Base-by-base conservation (phyloP, 2,329 filamentous ascomycete genomes). In the Venturia effusa region DNA sequence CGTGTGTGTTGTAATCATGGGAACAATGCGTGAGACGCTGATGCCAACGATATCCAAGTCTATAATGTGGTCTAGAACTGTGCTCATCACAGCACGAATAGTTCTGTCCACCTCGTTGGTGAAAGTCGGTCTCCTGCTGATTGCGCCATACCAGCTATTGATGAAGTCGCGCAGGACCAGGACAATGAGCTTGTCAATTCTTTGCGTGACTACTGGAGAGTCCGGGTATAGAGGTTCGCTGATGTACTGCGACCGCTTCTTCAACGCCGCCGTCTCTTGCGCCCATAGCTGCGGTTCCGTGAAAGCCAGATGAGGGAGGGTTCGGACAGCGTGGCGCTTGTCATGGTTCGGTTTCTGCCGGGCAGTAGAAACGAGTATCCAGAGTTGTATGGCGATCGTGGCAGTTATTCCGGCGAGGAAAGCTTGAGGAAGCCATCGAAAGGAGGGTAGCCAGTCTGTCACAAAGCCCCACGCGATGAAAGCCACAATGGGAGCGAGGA, bases 401-500 rank as follows among this genome's bases (percentile, higher is more conserved):
- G 79, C 71, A 67, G 88, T 69, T 67, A 82, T 78, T 68, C 94
- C 93, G 68, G 83, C 77, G 68, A 88, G 78, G 74, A 97, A 91
- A 69, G 92, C 90, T 76, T 96, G 89, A 70, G 89, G 90, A 51
- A 90, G 81, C 83, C 89, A 96, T 74, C 91, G 90, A 68, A 97
- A 80, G 66, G 86, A 79, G 37, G 93, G 92, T 70, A 92, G 80
- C 87, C 89, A 95, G 78, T 89, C 87, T 69, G 90, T 87, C 66
- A 88, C 83, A 74, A 92, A 88, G 67, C 90, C 89, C 93, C 93
- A 97, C 73, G 90, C 88, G 74, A 97, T 80, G 76, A 96, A 90
- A 74, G 81, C 83, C 75, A 82, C 85, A 74, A 88, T 75, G 74
- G 82, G 83, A 74, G 86, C 85, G 76, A 89, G 75, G 74, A 85